Evolutionary conservation across 106 monocot species (phyloP).

Genomic region (Iris macrosiphon): DNA sequence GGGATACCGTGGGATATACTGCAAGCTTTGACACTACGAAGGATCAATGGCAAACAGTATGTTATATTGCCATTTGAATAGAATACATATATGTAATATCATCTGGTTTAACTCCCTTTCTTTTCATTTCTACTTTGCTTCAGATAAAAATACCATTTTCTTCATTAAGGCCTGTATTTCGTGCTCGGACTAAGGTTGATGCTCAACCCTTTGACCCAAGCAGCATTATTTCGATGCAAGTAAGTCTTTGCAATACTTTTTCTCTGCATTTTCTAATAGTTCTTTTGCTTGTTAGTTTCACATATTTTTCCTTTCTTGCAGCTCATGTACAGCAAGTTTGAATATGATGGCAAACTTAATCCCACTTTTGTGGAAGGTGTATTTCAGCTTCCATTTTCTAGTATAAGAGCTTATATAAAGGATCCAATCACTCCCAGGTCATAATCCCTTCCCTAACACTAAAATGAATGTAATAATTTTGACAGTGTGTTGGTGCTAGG

Average conservation of each 20-base stretch:
- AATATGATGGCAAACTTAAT: conserved; percentile 94
- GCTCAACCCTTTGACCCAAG: conserved; percentile 83
- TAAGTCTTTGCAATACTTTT: conserved; percentile 4
- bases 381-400: conserved; percentile 88
- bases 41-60: conserved; percentile 84
- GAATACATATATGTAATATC: background rate
- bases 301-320: conserved; percentile 27
- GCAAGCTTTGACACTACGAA: conserved; percentile 78
- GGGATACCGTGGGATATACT: conserved; percentile 92
- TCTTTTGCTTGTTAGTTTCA: background rate
- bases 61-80: background rate
- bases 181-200: conserved; percentile 68
- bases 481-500: no score
- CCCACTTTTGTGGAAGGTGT: conserved; percentile 82
- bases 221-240: conserved; percentile 72
- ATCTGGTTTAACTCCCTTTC: background rate
- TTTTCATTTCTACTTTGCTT: conserved; percentile 9
- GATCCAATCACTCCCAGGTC: conserved; percentile 92
- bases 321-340: conserved; percentile 99
- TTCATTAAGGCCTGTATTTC: conserved; percentile 77
- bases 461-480: no score
- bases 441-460: no score
- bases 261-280: background rate
- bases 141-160: conserved; percentile 86
- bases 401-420: conserved; percentile 72